Conservation (phyloP, 1,284 basidiomycete species). For the Cystobasidium slooffiae region DNA sequence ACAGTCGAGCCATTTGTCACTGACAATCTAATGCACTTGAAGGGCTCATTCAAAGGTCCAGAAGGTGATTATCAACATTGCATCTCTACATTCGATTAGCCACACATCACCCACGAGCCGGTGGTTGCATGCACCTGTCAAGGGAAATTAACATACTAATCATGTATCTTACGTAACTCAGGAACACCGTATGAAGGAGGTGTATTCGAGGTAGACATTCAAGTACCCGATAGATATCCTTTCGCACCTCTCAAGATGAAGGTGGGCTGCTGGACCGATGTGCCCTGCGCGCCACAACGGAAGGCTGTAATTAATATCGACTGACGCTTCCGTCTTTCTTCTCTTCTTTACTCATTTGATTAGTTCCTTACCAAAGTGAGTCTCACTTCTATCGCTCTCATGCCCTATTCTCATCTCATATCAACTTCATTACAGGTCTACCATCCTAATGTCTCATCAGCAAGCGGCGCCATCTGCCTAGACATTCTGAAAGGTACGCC, state of each 20-base stretch:
- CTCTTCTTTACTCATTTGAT: not conserved
- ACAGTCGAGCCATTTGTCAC: slow-evolving; percentile 42
- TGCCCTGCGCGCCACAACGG: too few relatives aligned
- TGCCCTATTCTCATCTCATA: not conserved
- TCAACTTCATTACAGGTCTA: slow-evolving; percentile 71
- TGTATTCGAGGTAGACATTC: slow-evolving; percentile 67
- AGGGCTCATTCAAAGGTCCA: slow-evolving; percentile 88
- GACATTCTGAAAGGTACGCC: slow-evolving; percentile 53
- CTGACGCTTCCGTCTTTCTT: not conserved
- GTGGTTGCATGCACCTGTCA: not conserved
- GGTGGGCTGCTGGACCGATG: slow-evolving; percentile 61
- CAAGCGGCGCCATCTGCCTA: slow-evolving; percentile 88
- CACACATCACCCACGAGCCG: not conserved
- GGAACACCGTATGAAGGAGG: slow-evolving; percentile 95
- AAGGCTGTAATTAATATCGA: not conserved
- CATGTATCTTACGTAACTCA: slow-evolving; percentile 41
- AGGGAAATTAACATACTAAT: not conserved
- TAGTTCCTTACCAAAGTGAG: slow-evolving; percentile 52
- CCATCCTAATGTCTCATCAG: slow-evolving; percentile 95
- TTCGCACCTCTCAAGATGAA: slow-evolving; percentile 99
- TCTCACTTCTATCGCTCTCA: not conserved
- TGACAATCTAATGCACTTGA: slow-evolving; percentile 84
- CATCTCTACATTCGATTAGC: not conserved
- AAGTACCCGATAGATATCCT: slow-evolving; percentile 43
- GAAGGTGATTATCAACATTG: slow-evolving; percentile 58